phyloP scores from a whole-genome alignment of 257 asterid species.

The Leonotis leonurus region DNA sequence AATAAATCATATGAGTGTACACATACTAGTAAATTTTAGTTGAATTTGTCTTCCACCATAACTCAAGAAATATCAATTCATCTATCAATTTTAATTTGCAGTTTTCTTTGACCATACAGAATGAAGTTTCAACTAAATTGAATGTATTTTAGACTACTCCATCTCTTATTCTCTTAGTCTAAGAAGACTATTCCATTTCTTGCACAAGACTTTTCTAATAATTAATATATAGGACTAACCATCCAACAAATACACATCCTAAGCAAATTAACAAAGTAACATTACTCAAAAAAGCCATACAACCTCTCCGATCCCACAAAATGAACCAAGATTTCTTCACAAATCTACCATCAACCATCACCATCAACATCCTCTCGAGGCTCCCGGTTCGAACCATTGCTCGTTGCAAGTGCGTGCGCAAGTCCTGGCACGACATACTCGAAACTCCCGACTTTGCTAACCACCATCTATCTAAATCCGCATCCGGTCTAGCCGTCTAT shows the following conservation, averaged over 20 bases:
- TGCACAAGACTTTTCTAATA: neutral
- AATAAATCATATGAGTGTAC: no score
- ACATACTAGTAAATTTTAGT: no score
- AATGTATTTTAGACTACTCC: no score
- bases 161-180: no score
- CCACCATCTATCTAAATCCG: constrained; percentile 7
- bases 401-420: constrained; percentile 10
- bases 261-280: neutral
- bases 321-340: neutral
- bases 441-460: constrained; percentile 12
- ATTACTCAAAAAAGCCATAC: no score
- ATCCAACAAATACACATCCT: neutral
- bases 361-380: neutral
- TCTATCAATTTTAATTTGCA: no score
- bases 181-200: no score
- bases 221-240: no score
- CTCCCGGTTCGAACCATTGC: neutral
- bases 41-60: no score
- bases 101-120: no score
- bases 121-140: no score
- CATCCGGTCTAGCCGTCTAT: neutral
- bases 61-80: no score
- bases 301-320: neutral
- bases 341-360: constrained; percentile 23
- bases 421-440: constrained; percentile 20